phyloP scores from a whole-genome alignment of 352 stramenopile species.

The Bremia lactucae region DNA sequence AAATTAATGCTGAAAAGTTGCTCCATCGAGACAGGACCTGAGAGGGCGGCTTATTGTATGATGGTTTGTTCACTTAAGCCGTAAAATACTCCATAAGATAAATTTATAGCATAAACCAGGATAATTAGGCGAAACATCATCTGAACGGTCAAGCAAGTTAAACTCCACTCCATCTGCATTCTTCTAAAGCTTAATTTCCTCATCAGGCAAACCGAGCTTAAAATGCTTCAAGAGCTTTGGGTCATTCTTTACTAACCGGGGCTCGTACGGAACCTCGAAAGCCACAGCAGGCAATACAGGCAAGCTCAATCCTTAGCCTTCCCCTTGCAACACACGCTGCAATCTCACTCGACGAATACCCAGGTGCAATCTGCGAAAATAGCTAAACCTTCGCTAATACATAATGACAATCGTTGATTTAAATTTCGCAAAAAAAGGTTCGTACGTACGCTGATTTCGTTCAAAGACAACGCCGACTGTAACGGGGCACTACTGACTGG shows the following conservation, averaged over 20 bases:
- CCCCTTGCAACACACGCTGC: conserved; percentile 8
- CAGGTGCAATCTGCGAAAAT: conserved; percentile 12
- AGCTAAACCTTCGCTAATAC: conserved; percentile 22
- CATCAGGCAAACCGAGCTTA: conserved; percentile 77
- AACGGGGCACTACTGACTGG: no score
- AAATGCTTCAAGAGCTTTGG: conserved; percentile 72
- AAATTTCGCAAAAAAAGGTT: no score
- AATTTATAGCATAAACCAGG: conserved; percentile 36
- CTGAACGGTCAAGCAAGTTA: conserved; percentile 49
- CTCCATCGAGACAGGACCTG: conserved; percentile 66
- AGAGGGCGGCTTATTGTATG: conserved; percentile 11
- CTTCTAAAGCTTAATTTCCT: conserved; percentile 83
- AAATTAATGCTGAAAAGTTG: conserved; percentile 81
- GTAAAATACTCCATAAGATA: not conserved
- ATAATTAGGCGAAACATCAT: conserved; percentile 74
- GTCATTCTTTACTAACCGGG: conserved; percentile 68
- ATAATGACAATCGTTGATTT: no score
- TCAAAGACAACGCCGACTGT: no score
- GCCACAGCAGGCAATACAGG: conserved; percentile 14
- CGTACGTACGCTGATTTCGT: no score
- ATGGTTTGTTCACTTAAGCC: conserved; percentile 25
- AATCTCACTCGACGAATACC: conserved; percentile 13
- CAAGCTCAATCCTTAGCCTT: conserved; percentile 14
- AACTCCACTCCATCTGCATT: conserved; percentile 51
- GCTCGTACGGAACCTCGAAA: conserved; percentile 41